Base-by-base conservation (phyloP, 2,329 filamentous ascomycete species). In the Colletotrichum orbiculare region DNA sequence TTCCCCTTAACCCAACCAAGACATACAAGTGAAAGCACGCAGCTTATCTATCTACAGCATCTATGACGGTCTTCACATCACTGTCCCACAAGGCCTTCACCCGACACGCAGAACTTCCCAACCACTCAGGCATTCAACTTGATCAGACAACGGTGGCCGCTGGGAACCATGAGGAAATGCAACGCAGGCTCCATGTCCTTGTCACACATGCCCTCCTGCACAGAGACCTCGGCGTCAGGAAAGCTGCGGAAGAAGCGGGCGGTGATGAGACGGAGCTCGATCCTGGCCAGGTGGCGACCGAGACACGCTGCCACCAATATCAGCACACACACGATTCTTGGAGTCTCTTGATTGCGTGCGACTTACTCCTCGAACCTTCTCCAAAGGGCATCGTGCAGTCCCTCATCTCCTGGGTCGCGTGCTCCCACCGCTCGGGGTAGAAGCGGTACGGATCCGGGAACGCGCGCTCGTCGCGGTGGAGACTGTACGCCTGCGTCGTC, bases 211-310 rank as follows among this genome's bases (percentile, higher is more conserved):
- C 74, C 76, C 55, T 79, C 76, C 33, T 65, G 50, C 3, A 50
- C 39, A 6, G 61, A 64, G 1, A 75, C 62, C 9, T 50, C 72
- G 0, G 77, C 73, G 43, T 73, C 71, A 0, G 79, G 77, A 64
- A 81, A 85, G 43, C 81, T 74, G 1, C 78, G 76, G 71, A 88
- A 86, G 72, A 89, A 85, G 4, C 79, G 75, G 0, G 85, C 82
- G 0, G 81, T 77, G 0, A 79, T 83, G 34, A 86, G 79, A 7
- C 85, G 78, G 33, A 89, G 70, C 70, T 89, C 86, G 73, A 86
- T 85, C n/a, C 78, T 76, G 0, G 87, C 87, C 15, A 89, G 75
- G 66, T 89, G 85, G 34, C 86, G 75, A 2, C 87, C 87, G 13
- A 89, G 75, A 64, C 87, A 89, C 1, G 73, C 77, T 64, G 12